Percentiles rank a stretch among this genome's conserved stretches.
Evolutionary conservation across 2,329 filamentous ascomycete genomes (phyloP).

Genomic region (Cladophialophora immunda): DNA sequence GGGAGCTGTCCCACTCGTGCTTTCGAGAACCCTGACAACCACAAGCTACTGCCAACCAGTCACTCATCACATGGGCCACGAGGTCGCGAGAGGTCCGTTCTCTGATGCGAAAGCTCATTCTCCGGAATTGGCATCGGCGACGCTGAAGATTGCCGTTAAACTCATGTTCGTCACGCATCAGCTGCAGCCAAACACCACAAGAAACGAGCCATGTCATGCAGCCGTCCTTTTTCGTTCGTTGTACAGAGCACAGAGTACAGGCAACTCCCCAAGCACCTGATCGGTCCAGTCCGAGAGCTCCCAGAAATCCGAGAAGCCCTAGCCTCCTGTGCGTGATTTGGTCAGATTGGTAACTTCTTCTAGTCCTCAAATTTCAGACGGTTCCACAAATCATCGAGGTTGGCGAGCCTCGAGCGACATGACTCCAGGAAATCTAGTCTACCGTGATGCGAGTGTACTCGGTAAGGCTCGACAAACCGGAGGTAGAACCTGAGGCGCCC

Average conservation of each 20-base stretch:
- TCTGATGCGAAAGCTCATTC: neutral
- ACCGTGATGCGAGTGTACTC: too few species aligned
- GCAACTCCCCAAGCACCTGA: neutral
- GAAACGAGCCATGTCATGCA: neutral
- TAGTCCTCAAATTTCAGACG: slow-evolving; percentile 25
- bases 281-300: slow-evolving; percentile 2
- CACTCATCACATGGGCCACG: slow-evolving; percentile 1
- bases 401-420: neutral
- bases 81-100: neutral
- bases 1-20: neutral
- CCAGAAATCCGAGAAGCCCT: neutral
- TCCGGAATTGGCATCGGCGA: slow-evolving; percentile 11
- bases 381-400: slow-evolving; percentile 24
- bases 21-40: slow-evolving; percentile 4
- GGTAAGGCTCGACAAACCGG: neutral
- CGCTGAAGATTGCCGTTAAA: slow-evolving; percentile 1
- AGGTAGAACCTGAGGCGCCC: neutral
- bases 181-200: neutral
- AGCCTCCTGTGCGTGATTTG: slow-evolving; percentile 10
- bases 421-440: neutral
- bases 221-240: slow-evolving; percentile 1
- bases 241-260: neutral
- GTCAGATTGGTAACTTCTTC: slow-evolving; percentile 9
- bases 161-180: slow-evolving; percentile 4
- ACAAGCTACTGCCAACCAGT: slow-evolving; percentile 1